Evolutionary conservation across 306 rosid species (phyloP).

Genomic region (Urtica urens): DNA sequence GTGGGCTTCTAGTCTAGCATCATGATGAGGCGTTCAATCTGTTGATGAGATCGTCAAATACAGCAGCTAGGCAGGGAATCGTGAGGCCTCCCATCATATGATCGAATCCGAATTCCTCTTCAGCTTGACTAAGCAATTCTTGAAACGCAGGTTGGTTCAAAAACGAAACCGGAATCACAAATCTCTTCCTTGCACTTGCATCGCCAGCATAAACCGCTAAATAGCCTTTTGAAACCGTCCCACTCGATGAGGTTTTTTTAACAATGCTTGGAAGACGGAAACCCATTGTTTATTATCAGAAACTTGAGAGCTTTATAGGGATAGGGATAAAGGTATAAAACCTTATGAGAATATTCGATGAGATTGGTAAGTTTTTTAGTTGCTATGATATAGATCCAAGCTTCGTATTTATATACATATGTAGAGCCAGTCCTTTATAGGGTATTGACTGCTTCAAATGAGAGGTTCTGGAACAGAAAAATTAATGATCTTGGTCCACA

Average conservation of each 20-base stretch:
- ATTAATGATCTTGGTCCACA: neutral
- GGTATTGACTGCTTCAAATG: too few relatives aligned
- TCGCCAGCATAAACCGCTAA: constrained; percentile 37
- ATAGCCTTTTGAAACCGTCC: constrained; percentile 32
- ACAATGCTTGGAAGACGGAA: neutral
- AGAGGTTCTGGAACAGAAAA: neutral
- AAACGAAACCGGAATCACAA: constrained; percentile 30
- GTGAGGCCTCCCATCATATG: constrained; percentile 53
- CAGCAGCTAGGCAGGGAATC: constrained; percentile 31
- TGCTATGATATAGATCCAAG: neutral
- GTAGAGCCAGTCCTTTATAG: too few relatives aligned
- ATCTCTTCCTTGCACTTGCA: constrained; percentile 19
- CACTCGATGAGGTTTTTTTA: neutral
- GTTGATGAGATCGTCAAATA: neutral
- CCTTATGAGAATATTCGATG: too few relatives aligned
- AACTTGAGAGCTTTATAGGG: neutral
- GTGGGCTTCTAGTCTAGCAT: neutral
- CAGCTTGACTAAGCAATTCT: constrained; percentile 20
- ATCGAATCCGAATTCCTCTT: constrained; percentile 39
- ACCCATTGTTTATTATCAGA: neutral
- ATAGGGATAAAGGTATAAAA: neutral
- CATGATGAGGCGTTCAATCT: neutral
- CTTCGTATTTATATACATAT: neutral
- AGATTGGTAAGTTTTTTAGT: too few relatives aligned
- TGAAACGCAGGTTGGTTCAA: constrained; percentile 32